Base-by-base conservation (phyloP, 495 filamentous ascomycete species). In the Recurvomyces mirabilis region DNA sequence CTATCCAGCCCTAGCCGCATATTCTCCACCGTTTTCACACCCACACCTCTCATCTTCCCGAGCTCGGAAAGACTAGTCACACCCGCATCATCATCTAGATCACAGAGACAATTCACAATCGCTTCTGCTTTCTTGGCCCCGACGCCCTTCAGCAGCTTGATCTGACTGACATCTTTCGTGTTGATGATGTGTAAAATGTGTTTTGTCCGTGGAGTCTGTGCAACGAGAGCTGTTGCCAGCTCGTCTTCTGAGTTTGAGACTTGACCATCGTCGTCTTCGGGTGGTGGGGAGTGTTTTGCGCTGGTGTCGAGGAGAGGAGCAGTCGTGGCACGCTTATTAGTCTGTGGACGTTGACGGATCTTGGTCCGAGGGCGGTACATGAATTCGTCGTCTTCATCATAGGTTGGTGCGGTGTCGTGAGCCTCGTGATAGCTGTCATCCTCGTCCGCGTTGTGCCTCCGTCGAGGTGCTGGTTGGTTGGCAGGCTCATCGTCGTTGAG, bases 101-200 rank as follows among this genome's bases (percentile, higher is more conserved):
- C 71, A 21, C 55, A 46, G 15, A 82, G 54, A 43, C 67, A 68
- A 30, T 74, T 67, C 12, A 81, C 71, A 45, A 82, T 65, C 40
- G 78, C 77, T 54, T 73, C 68, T 0, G 78, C 78, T 56, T 74
- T 77, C 65, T 81, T 81, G 4, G 70, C 65, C 0, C 78, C 78
- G 13, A 82, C 69, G 6, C 78, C 79, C 57, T 82, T 85, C n/a
- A 96, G 60, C 14, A 72, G 52, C 43, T 70, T 71, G 50, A 82
- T 81, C 56, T 71, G 70, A 23, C 64, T 68, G 5, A 86, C 62
- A 49, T 95, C 83, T 12, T 83, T 71, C 1, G 80, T 84, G 62
- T 98, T 98, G 62, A 98, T 78, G 54, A 95, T 82, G 12, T 75
- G 70, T 3, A 98, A 69, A 7, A 98, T 58, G 39, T 78, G 74